Percentiles rank a stretch among this genome's conserved stretches.
Conservation (phyloP, 768 basidiomycete species). For the Tricholoma sp. region DNA sequence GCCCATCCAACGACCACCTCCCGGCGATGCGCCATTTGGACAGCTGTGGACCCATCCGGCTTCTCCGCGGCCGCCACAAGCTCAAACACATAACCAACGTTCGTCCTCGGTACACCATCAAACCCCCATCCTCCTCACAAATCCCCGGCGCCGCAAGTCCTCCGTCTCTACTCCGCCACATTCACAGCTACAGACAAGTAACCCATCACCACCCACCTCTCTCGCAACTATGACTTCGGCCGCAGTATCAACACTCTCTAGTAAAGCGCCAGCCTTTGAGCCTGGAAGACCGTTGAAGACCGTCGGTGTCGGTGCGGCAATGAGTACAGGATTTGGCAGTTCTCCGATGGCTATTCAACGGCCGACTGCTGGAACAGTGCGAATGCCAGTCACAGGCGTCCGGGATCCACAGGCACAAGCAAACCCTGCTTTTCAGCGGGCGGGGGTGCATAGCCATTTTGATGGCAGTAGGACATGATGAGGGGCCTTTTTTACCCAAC, state of each 20-base stretch:
- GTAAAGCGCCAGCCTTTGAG: slow-evolving; percentile 52
- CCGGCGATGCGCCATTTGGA: slow-evolving; percentile 8
- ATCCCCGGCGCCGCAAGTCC: slow-evolving; percentile 22
- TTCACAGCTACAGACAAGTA: not conserved
- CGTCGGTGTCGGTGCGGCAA: not conserved
- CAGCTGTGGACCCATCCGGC: slow-evolving; percentile 6
- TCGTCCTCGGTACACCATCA: slow-evolving; percentile 24
- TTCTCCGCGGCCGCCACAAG: slow-evolving; percentile 5
- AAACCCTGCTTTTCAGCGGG: not conserved
- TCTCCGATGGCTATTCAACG: not conserved
- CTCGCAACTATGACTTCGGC: slow-evolving; percentile 14
- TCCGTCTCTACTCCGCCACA: slow-evolving; percentile 8
- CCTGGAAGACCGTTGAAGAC: slow-evolving; percentile 25
- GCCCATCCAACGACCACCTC: slow-evolving; percentile 22
- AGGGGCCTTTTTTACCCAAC: not conserved
- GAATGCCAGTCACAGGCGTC: not conserved
- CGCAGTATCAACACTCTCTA: slow-evolving; percentile 39
- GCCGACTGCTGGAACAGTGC: not conserved
- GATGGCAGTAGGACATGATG: not conserved
- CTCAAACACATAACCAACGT: slow-evolving; percentile 18
- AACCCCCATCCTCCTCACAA: slow-evolving; percentile 16
- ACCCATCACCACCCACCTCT: not conserved
- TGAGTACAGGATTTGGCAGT: not conserved
- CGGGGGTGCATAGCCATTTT: not conserved
- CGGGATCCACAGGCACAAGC: not conserved